These are phyloP conservation scores for Colletotrichum abscissum DNA, from an alignment of 2,329 filamentous ascomycete genomes.

Conservation along the genomic window DNA sequence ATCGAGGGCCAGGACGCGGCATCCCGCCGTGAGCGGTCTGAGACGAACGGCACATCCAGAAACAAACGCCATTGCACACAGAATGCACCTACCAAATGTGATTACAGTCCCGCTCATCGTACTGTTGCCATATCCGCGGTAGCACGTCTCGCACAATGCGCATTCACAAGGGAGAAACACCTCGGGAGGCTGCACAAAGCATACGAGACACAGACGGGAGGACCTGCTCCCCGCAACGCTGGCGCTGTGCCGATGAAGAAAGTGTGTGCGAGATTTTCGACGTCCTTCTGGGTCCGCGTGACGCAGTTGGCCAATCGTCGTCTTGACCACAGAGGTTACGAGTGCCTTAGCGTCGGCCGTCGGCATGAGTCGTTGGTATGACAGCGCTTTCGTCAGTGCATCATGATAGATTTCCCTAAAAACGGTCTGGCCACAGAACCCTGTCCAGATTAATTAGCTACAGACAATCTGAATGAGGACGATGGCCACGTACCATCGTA, in stretches of 20 bases:
- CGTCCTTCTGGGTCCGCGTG: neutral
- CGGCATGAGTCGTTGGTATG: neutral
- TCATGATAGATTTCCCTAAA: neutral
- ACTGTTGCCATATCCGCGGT: neutral
- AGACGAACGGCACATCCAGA: neutral
- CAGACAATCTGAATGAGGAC: neutral
- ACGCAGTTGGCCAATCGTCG: neutral
- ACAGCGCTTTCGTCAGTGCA: neutral
- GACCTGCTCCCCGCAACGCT: neutral
- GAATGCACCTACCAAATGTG: neutral
- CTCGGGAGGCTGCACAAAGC: neutral
- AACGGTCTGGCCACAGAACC: neutral
- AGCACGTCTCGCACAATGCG: constrained; percentile 1
- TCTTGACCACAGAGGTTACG: neutral
- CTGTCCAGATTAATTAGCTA: neutral
- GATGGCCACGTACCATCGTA: neutral
- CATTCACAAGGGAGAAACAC: constrained; percentile 6
- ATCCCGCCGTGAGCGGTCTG: constrained; percentile 5
- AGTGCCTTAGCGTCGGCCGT: neutral
- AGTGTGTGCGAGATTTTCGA: neutral
- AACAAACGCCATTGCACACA: neutral
- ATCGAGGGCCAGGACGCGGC: constrained; percentile 33
- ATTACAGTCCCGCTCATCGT: neutral
- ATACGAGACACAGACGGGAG: neutral
- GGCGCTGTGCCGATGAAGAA: neutral